Conservation (phyloP, 495 filamentous ascomycete genomes). For the Niebla homalea region DNA sequence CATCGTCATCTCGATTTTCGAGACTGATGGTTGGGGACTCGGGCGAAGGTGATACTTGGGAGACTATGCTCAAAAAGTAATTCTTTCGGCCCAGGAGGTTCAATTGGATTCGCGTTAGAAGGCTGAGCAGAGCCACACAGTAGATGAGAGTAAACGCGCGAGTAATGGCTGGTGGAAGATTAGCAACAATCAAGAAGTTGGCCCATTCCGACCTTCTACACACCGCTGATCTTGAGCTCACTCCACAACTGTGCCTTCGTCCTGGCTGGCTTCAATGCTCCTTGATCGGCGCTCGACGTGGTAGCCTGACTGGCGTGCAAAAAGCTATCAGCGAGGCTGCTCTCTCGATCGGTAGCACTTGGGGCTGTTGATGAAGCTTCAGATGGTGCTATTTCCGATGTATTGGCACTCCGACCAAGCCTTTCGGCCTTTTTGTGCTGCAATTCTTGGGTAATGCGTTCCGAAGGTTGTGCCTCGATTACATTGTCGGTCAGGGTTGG, state of each 20-base stretch:
- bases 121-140: constrained; percentile 71
- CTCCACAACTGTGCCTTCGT: constrained; percentile 92
- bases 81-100: constrained; percentile 91
- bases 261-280: constrained; percentile 44
- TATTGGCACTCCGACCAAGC: constrained; percentile 42
- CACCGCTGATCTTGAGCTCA: constrained; percentile 92
- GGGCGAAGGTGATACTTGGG: constrained; percentile 53
- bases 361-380: constrained; percentile 58
- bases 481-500: constrained; percentile 85
- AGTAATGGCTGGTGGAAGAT: constrained; percentile 68
- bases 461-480: constrained; percentile 73
- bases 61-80: constrained; percentile 89
- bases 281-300: constrained; percentile 30
- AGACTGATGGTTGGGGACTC: constrained; percentile 60
- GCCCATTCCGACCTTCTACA: constrained; percentile 79
- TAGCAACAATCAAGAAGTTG: constrained; percentile 92
- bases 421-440: constrained; percentile 84
- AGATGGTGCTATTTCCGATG: constrained; percentile 37
- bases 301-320: constrained; percentile 65
- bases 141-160: constrained; percentile 85
- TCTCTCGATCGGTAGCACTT: constrained; percentile 79
- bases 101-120: constrained; percentile 91
- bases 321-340: constrained; percentile 63
- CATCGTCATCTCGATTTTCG: constrained; percentile 80
- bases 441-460: constrained; percentile 76